Evolutionary conservation across 805 yeast species (phyloP), one percentile per base, ranked within the genome.

Genomic region (Suhomyces vadensis): DNA sequence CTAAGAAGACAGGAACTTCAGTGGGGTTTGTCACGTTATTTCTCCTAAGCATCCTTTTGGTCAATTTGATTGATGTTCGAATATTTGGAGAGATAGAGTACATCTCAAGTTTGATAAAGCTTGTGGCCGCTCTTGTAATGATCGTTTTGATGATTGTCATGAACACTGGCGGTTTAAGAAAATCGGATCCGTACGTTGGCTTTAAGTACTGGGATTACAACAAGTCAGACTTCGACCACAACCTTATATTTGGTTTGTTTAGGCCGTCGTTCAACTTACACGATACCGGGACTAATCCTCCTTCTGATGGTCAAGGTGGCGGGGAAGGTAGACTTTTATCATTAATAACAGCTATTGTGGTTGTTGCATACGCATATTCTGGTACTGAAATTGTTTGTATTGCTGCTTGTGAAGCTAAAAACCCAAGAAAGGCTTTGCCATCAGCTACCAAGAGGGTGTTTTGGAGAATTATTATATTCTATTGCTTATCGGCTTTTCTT

Each of bases 391-490:
- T 84, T 60, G 91, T 88, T 9, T 81, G 87, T 50, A 79, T 87
- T 43, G 92, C 94, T 2, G 89, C 92, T 5, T 87, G 91, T 61
- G 96, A 87, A 61, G 86, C 91, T n/a, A 72, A 83, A 48, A 83
- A 85, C 51, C 95, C 96, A 4, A 71, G 94, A 51, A 79, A 75
- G 48, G 82, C 92, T 0, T 70, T 87, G 13, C 95, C 95, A 1
- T 74, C 82, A 8, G 92, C 94, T 1, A 85, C 91, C 2, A 81
- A 75, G 52, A 73, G 85, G 53, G 87, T 86, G 2, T 85, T 86
- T 58, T 83, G 86, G 75, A 70, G 91, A 54, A 78, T 87, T 27
- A 54, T 83, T 4, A 59, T 84, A 0, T 77, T 86, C 50, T 87
- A 87, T 61, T 61, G 86, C 37, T 58, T 87, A 14, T 78, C 88